Conservation (phyloP, 495 filamentous ascomycete species). For the Sporormia fimetaria region DNA sequence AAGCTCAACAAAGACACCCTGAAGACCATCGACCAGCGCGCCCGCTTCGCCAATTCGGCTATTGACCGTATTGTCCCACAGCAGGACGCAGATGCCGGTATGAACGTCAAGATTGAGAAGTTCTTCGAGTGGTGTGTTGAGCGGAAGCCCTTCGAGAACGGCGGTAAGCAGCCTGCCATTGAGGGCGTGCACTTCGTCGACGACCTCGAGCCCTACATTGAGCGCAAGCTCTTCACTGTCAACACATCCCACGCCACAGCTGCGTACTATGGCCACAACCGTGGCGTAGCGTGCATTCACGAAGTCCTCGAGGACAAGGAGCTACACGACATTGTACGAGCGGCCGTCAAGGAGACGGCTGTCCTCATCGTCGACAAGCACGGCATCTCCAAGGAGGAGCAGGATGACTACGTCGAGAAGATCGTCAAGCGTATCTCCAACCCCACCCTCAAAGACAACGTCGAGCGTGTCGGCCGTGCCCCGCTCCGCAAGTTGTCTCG, state of each 20-base stretch:
- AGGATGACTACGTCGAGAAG: conserved; percentile 80
- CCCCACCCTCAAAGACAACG: conserved; percentile 82
- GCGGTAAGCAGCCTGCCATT: conserved; percentile 55
- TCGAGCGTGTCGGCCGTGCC: conserved; percentile 91
- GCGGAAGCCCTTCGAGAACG: conserved; percentile 56
- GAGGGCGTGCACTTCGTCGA: conserved; percentile 85
- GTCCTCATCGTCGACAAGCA: conserved; percentile 78
- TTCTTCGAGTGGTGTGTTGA: conserved; percentile 99
- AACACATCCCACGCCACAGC: conserved; percentile 97
- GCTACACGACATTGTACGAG: conserved; percentile 64
- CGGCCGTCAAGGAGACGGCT: conserved; percentile 69
- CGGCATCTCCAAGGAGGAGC: conserved; percentile 61
- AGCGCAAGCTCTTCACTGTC: conserved; percentile 98
- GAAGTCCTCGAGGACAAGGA: conserved; percentile 60
- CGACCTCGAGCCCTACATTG: conserved; percentile 86
- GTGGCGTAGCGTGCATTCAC: conserved; percentile 72
- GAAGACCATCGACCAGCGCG: conserved; percentile 32
- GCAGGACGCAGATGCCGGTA: conserved; percentile 62
- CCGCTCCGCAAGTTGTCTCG: conserved; percentile 84
- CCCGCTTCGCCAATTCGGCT: conserved; percentile 83
- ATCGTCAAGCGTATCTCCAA: conserved; percentile 90
- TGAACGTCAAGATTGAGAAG: conserved; percentile 91
- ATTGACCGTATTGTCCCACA: conserved; percentile 95
- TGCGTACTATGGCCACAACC: conserved; percentile 84
- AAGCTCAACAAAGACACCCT: conserved; percentile 33